Conservation (phyloP, 257 asterid species). For the Nicotiana undulata region DNA sequence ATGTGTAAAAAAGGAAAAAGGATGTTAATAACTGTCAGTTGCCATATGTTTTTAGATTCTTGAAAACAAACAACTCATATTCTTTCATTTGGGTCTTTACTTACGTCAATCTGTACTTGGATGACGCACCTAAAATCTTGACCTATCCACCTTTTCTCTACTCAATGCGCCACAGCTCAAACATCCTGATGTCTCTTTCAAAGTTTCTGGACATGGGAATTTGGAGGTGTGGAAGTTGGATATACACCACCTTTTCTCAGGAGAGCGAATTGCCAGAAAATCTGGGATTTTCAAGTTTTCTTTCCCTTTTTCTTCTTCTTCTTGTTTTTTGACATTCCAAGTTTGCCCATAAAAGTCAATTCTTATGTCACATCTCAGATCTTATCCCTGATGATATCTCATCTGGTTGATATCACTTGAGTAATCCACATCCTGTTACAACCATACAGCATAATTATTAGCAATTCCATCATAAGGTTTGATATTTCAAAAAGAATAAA, state of each 20-base stretch:
- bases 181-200: constrained; percentile 29
- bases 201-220: neutral
- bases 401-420: constrained; percentile 43
- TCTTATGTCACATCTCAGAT: constrained; percentile 47
- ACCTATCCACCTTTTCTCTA: neutral
- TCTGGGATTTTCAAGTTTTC: constrained; percentile 33
- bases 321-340: constrained; percentile 9
- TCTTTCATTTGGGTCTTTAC: constrained; percentile 15
- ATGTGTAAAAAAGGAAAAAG: neutral
- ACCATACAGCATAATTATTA: constrained; percentile 15
- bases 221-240: neutral
- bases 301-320: too few species aligned
- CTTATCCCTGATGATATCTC: constrained; percentile 67
- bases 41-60: neutral
- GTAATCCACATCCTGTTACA: constrained; percentile 63
- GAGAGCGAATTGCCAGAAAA: constrained; percentile 32
- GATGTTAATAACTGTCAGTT: neutral
- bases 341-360: constrained; percentile 28
- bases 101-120: constrained; percentile 14
- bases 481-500: neutral
- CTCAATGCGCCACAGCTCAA: neutral
- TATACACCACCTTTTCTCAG: neutral
- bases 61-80: constrained; percentile 12
- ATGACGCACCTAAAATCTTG: constrained; percentile 6
- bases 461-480: neutral